Base-by-base conservation (phyloP, 2,329 filamentous ascomycete genomes). In the Colletotrichum orchidophilum region DNA sequence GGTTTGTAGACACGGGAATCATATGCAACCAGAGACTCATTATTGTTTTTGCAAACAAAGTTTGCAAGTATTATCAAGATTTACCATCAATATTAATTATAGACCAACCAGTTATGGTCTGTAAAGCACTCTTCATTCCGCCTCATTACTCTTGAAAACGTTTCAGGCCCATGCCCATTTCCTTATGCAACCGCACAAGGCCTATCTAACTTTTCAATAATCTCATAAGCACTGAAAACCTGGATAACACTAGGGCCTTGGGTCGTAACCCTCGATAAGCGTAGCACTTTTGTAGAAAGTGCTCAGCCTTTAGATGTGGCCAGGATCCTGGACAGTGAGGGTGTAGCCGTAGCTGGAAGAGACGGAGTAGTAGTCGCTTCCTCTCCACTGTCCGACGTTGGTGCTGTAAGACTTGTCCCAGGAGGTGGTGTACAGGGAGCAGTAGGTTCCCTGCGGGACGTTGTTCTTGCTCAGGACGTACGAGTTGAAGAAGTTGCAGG, bases 401-500 rank as follows among this genome's bases (percentile, higher is more conserved):
- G 68, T 70, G 63, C 68, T 67, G 57, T 67, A 70, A 13, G 52
- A 42, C 63, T 62, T 70, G 42, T 29, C 57, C 68, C 68, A 67
- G 2, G 39, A 2, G 35, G 26, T 26, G n/a, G 68, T 70, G 57
- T 70, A 70, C 68, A 70, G 12, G 21, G 50, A 26, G 57, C 68
- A 70, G 63, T 61, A 67, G 1, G 63, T 70, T 21, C 68, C 63
- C 39, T 67, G 50, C 3, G 68, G 68, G 1, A 2, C 3, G 42
- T 26, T 26, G 63, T 67, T 53, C 55, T 53, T 7, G 57, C 63
- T 67, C 9, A 70, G 35, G 15, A 70, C 52, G 50, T 57, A 70
- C n/a, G 68, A 15, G 55, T 67, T 70, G 57, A 70, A 52, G 68
- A 70, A 70, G 63, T 67, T 70, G 68, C 63, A 70, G 18, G 63